Evolutionary conservation across 2,329 filamentous ascomycete genomes (phyloP).

Genomic region (Penicillium decumbens): DNA sequence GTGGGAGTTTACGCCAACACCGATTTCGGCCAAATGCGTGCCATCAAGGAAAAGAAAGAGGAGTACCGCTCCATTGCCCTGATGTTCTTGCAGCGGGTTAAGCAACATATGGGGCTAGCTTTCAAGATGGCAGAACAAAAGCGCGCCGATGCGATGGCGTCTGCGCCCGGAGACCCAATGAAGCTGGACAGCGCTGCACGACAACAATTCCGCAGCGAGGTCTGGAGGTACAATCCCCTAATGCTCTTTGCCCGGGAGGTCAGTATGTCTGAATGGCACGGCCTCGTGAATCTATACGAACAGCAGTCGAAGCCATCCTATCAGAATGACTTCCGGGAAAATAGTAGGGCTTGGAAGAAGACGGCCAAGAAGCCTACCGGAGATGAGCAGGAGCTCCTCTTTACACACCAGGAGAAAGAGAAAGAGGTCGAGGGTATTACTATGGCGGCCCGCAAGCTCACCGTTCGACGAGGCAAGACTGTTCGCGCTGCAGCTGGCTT

Average conservation of each 20-base stretch:
- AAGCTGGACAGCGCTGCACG: conserved; percentile 70
- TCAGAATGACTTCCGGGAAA: conserved; percentile 73
- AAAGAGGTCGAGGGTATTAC: conserved; percentile 65
- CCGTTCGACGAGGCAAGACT: conserved; percentile 89
- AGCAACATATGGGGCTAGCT: conserved; percentile 74
- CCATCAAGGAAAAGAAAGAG: conserved; percentile 90
- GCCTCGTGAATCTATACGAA: conserved; percentile 74
- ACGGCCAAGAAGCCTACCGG: conserved; percentile 68
- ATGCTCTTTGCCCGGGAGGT: conserved; percentile 85
- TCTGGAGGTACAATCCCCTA: conserved; percentile 86
- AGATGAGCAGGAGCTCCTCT: conserved; percentile 80
- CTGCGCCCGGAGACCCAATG: conserved; percentile 38
- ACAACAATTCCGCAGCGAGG: conserved; percentile 63
- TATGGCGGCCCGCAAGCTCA: conserved; percentile 78
- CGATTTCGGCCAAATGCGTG: conserved; percentile 77
- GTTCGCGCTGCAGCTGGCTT: conserved; percentile 44
- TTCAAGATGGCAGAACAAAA: conserved; percentile 72
- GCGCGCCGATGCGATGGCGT: conserved; percentile 58
- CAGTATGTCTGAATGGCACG: conserved; percentile 75
- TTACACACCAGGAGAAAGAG: conserved; percentile 85
- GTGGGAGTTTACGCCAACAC: conserved; percentile 65
- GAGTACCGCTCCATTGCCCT: conserved; percentile 74
- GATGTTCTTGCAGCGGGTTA: conserved; percentile 71
- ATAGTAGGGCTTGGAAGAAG: conserved; percentile 72
- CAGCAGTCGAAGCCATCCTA: conserved; percentile 71